These are phyloP conservation scores for Macrolepiota albuminosa DNA, from an alignment of 768 basidiomycete species.

Conservation along the genomic window DNA sequence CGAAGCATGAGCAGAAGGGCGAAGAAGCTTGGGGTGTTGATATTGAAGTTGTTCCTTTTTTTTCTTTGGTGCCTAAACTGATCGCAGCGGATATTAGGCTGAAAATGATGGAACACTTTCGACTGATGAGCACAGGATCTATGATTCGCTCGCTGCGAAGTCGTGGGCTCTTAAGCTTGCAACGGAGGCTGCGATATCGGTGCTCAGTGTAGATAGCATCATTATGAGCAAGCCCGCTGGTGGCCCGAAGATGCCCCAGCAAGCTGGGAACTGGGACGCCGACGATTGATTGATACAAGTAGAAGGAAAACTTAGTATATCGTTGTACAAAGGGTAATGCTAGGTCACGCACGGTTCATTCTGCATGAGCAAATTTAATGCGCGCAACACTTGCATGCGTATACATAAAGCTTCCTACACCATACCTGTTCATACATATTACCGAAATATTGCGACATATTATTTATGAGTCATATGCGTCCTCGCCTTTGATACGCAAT, in stretches of 20 bases:
- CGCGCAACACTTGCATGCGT: background rate
- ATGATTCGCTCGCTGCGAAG: slow-evolving; percentile 54
- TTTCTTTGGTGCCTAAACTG: background rate
- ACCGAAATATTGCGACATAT: no score
- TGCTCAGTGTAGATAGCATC: background rate
- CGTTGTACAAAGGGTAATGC: background rate
- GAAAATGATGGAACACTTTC: background rate
- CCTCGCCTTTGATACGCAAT: no score
- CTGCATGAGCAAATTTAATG: background rate
- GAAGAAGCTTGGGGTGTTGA: background rate
- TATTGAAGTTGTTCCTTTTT: background rate
- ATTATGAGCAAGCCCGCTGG: slow-evolving; percentile 58
- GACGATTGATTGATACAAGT: background rate
- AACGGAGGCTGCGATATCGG: slow-evolving; percentile 84
- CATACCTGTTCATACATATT: no score
- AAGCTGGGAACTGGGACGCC: background rate
- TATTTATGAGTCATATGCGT: no score
- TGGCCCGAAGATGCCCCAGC: slow-evolving; percentile 70
- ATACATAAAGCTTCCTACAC: background rate
- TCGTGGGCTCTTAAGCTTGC: slow-evolving; percentile 86
- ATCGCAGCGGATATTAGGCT: background rate
- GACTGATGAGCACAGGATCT: background rate
- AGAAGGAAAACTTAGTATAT: background rate
- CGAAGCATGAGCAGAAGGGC: background rate
- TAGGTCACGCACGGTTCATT: no score